Evolutionary conservation across 2,329 filamentous ascomycete species (phyloP).

Genomic region (Aspergillus aculeatus): DNA sequence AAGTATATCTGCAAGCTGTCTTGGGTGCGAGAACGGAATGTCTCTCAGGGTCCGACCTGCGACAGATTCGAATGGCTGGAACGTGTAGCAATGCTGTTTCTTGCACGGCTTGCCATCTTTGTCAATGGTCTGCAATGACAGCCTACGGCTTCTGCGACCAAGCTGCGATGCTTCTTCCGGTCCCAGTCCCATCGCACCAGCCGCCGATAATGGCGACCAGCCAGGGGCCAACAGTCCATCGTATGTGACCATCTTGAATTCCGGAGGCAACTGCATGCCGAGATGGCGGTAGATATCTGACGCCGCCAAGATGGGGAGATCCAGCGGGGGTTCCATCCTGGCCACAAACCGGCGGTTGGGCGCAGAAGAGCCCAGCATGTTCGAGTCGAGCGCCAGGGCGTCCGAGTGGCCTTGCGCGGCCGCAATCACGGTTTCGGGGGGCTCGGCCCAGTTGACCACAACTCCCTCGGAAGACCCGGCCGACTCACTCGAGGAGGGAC

Average conservation of each 20-base stretch:
- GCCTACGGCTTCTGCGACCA: conserved; percentile 33
- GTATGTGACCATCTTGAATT: conserved; percentile 41
- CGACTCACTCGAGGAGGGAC: conserved; percentile 21
- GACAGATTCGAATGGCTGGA: conserved; percentile 44
- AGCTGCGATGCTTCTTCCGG: conserved; percentile 28
- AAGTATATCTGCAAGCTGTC: conserved; percentile 45
- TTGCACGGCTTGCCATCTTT: conserved; percentile 27
- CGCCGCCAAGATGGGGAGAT: conserved; percentile 43
- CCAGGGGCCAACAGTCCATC: conserved; percentile 40
- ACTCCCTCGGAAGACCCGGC: conserved; percentile 25
- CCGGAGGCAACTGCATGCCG: conserved; percentile 40
- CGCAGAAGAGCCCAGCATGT: conserved; percentile 36
- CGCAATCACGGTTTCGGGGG: conserved; percentile 37
- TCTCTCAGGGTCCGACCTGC: conserved; percentile 42
- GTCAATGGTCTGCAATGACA: conserved; percentile 34
- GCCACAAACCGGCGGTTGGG: conserved; percentile 47
- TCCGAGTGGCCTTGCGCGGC: conserved; percentile 33
- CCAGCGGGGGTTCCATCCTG: conserved; percentile 42
- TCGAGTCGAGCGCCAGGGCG: conserved; percentile 39
- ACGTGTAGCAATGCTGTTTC: conserved; percentile 44
- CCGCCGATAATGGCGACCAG: conserved; percentile 22
- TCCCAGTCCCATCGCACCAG: conserved; percentile 25
- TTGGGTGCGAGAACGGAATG: conserved; percentile 47
- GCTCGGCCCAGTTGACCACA: conserved; percentile 42
- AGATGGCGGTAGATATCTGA: conserved; percentile 43